These are phyloP conservation scores for Kodamaea laetipori DNA, from an alignment of 805 yeast genomes.

Conservation along the genomic window DNA sequence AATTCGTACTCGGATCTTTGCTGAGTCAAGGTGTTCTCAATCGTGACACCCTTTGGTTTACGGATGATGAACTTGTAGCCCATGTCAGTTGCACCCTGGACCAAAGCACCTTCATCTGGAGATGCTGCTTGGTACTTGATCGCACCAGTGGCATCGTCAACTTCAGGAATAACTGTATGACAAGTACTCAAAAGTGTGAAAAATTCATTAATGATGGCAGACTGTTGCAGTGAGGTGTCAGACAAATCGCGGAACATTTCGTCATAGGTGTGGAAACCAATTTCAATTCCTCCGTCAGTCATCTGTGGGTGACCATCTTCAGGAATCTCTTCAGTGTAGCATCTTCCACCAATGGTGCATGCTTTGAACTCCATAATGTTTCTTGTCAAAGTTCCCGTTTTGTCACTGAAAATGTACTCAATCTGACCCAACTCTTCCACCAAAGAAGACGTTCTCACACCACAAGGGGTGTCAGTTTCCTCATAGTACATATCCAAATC, in stretches of 20 bases:
- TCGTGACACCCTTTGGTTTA: constrained; percentile 77
- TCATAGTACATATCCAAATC: constrained; percentile 92
- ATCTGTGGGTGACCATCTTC: constrained; percentile 79
- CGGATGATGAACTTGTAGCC: constrained; percentile 86
- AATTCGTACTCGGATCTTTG: constrained; percentile 66
- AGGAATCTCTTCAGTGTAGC: constrained; percentile 86
- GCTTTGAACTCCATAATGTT: constrained; percentile 96
- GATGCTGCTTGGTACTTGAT: constrained; percentile 98
- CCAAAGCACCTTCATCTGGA: constrained; percentile 98
- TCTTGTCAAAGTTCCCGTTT: constrained; percentile 94
- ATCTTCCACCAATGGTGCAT: constrained; percentile 88
- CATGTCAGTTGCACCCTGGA: constrained; percentile 89
- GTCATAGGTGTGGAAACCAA: constrained; percentile 74
- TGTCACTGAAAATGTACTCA: constrained; percentile 93
- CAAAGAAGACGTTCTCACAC: constrained; percentile 90
- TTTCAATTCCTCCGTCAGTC: constrained; percentile 69
- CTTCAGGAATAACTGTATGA: constrained; percentile 97
- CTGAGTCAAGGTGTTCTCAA: constrained; percentile 54
- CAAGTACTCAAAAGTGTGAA: constrained; percentile 85
- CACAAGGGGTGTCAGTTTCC: constrained; percentile 89
- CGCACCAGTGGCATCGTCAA: constrained; percentile 52
- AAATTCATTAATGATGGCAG: constrained; percentile 66
- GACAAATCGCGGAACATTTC: constrained; percentile 53
- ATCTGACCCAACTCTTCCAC: constrained; percentile 98
- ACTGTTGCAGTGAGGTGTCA: constrained; percentile 46